A percentile compares a stretch with the other conserved stretches of the same genome.
These are phyloP conservation scores for Fusarium metavorans DNA, from an alignment of 2,329 filamentous ascomycete species.

Conservation along the genomic window DNA sequence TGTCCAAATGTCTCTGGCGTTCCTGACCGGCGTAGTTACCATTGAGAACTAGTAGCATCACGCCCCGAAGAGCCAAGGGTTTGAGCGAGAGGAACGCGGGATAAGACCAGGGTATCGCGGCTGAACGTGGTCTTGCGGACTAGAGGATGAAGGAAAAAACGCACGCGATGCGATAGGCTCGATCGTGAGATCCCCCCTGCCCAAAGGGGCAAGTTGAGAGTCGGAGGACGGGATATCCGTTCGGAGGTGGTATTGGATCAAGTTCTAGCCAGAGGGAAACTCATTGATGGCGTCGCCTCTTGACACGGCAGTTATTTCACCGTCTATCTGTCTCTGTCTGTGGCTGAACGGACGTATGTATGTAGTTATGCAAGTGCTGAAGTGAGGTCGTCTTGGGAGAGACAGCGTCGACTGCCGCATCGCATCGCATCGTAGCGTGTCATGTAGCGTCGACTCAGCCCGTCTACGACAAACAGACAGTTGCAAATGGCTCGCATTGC, in stretches of 20 bases:
- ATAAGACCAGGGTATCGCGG: background rate
- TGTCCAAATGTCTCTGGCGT: slow-evolving; percentile 7
- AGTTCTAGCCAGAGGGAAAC: slow-evolving; percentile 9
- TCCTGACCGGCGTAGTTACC: slow-evolving; percentile 4
- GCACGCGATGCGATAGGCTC: slow-evolving; percentile 8
- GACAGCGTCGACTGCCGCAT: background rate
- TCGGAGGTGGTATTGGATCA: slow-evolving; percentile 5
- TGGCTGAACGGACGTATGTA: background rate
- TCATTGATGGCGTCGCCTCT: slow-evolving; percentile 1
- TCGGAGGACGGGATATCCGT: slow-evolving; percentile 9
- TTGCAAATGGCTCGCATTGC: slow-evolving; percentile 6
- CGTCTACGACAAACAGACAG: background rate
- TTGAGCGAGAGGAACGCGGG: background rate
- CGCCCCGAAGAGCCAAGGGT: background rate
- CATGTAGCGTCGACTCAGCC: background rate
- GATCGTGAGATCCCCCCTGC: slow-evolving; percentile 5
- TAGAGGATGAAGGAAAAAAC: background rate
- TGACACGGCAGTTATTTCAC: background rate
- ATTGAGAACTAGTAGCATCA: slow-evolving; percentile 6
- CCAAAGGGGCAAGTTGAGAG: slow-evolving; percentile 16
- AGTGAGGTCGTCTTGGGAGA: background rate
- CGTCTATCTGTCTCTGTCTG: background rate
- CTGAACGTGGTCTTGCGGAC: background rate
- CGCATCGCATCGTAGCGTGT: background rate
- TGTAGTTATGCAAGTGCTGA: background rate